Evolutionary conservation across 2,329 filamentous ascomycete genomes (phyloP).

Genomic region (Aspergillus pseudoterreus): DNA sequence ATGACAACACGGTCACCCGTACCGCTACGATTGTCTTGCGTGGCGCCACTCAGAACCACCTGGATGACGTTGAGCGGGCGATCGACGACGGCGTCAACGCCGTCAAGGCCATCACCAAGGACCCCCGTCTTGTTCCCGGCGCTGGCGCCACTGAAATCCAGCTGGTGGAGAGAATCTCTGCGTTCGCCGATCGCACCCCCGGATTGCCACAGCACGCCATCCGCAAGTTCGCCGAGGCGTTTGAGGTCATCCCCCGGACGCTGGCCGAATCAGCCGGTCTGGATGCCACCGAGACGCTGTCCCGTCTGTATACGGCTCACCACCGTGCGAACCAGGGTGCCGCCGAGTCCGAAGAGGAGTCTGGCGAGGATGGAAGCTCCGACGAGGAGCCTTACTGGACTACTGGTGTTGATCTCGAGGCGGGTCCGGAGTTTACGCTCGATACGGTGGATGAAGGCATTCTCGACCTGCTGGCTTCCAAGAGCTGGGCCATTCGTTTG

Average conservation of each 20-base stretch:
- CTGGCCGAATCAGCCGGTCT: conserved; percentile 92
- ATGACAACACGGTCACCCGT: conserved; percentile 71
- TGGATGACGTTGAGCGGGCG: conserved; percentile 94
- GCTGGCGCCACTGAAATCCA: conserved; percentile 94
- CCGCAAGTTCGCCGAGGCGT: conserved; percentile 94
- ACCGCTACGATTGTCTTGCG: conserved; percentile 92
- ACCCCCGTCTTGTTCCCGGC: conserved; percentile 84
- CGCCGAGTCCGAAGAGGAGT: conserved; percentile 28
- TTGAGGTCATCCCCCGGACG: conserved; percentile 92
- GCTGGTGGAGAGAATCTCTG: conserved; percentile 85
- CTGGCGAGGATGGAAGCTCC: conserved; percentile 29
- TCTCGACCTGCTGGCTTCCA: conserved; percentile 84
- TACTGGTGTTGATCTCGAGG: conserved; percentile 92
- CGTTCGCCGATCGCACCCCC: conserved; percentile 85
- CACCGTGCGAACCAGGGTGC: conserved; percentile 47
- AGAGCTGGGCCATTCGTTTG: conserved; percentile 95
- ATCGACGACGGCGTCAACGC: conserved; percentile 98
- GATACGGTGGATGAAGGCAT: conserved; percentile 87
- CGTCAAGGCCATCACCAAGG: conserved; percentile 95
- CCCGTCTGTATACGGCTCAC: conserved; percentile 88
- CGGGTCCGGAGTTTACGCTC: conserved; percentile 71
- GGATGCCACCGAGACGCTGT: conserved; percentile 94
- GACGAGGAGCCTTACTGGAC: conserved; percentile 78
- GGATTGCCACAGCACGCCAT: conserved; percentile 95
- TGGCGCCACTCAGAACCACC: conserved; percentile 94